Base-by-base conservation (phyloP, 768 basidiomycete species). In the Pseudohyphozyma bogoriensis region DNA sequence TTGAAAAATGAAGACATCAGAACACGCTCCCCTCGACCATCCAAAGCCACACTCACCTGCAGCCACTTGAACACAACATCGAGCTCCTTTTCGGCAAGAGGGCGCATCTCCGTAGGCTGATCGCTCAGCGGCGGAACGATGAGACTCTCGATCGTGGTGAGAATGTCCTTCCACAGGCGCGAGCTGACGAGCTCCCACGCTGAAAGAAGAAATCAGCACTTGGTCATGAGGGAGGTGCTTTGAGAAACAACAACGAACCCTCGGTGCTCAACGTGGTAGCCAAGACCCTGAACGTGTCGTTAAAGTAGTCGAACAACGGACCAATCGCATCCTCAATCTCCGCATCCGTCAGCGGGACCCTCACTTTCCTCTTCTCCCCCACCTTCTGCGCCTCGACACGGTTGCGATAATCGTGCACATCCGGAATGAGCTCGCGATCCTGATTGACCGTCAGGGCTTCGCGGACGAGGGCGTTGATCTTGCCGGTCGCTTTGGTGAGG, bases 61-160 rank as follows among this genome's bases (percentile, higher is more conserved):
- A 97, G 73, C 89, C 95, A 96, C 73, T 91, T 93, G 77, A 96
- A 89, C n/a, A 92, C 93, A 60, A 96, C 85, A 72, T 97, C 95
- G 39, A 97, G 87, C 76, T 96, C 95, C 75, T 93, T 92, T 70
- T 97, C 95, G 31, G 80, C 84, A 71, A 99, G 73, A 1, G 91
- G 85, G 67, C 87, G 86, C 89, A 97, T 85, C 56, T 90, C 87
- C 46, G 89, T 89, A 13, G 85, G 78, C 22, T 81, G 76, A 62
- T 93, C 89, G 8, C 86, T 87, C 58, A 99, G 74, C 4, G 92
- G 87, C 5, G 95, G 95, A 20, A 97, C 84, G 62, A 97, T 80
- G 66, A 97, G 75, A 13, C 83, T 84, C 71, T 96, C 95, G 58
- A 97, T 80, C 22, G 89, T 81, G 26, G 77, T 78, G 70, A 97